Percentiles rank a stretch among this genome's conserved stretches.
These are phyloP conservation scores for Adiantum capillusveneris DNA, from an alignment of 75 land plant genomes.

Conservation along the genomic window DNA sequence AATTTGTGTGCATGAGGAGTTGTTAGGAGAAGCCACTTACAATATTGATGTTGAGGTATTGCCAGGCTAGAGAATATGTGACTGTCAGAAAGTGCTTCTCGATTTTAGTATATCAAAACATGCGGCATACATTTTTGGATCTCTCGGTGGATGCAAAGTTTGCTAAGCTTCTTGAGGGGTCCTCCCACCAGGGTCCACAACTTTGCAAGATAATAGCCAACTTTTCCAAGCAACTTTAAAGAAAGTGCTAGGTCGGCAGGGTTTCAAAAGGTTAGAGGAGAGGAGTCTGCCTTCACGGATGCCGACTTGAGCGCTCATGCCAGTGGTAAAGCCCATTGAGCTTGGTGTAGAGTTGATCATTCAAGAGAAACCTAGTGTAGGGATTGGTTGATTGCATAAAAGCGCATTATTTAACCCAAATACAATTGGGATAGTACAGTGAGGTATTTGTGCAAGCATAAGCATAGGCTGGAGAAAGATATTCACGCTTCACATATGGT, in stretches of 20 bases:
- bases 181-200: not conserved
- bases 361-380: too few species aligned
- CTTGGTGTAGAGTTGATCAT: too few species aligned
- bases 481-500: too few species aligned
- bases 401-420: too few species aligned
- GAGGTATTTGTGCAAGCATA: too few species aligned
- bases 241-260: not conserved
- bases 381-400: too few species aligned
- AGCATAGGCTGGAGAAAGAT: too few species aligned
- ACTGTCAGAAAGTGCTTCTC: slow-evolving; percentile 1
- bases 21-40: too few species aligned
- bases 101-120: not conserved
- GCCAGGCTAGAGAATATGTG: not conserved
- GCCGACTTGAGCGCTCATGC: not conserved
- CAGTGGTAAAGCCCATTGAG: not conserved
- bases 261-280: slow-evolving; percentile 5
- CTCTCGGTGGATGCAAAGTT: not conserved
- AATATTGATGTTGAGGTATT: too few species aligned
- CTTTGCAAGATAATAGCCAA: slow-evolving; percentile 5
- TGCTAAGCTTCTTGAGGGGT: not conserved
- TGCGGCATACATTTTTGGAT: not conserved
- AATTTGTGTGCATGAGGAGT: too few species aligned
- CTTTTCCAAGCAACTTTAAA: not conserved
- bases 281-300: not conserved
- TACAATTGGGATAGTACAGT: too few species aligned